Percentiles rank a stretch among this genome's conserved stretches.
phyloP scores from a whole-genome alignment of 768 basidiomycete species.

The Kwoniella dejecticola region DNA sequence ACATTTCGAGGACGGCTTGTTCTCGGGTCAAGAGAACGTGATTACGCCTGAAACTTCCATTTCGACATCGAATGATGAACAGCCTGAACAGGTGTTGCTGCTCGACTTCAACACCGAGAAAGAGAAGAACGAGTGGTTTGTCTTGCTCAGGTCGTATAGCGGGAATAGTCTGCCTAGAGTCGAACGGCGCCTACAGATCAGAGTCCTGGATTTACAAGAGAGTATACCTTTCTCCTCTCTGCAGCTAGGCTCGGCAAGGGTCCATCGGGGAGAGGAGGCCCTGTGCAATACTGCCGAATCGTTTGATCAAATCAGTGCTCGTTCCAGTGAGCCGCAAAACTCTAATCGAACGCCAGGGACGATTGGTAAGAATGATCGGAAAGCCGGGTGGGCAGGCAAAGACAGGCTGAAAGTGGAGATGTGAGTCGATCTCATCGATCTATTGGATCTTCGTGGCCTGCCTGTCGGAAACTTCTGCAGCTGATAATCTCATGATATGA shows the following conservation, averaged over 20 bases:
- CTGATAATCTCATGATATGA: too few relatives aligned
- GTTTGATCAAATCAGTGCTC: conserved; percentile 7
- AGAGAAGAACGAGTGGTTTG: conserved; percentile 19
- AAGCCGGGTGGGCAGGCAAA: conserved; percentile 11
- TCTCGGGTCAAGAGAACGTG: neutral
- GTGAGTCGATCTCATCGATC: too few relatives aligned
- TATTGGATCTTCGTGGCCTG: too few relatives aligned
- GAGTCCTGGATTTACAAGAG: conserved; percentile 27
- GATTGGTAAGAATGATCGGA: neutral
- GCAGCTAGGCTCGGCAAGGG: neutral
- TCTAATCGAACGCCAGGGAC: neutral
- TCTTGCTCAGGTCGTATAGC: conserved; percentile 15
- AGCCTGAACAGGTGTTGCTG: conserved; percentile 1
- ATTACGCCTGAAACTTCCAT: neutral
- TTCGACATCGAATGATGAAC: neutral
- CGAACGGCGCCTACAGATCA: conserved; percentile 24
- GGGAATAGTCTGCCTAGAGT: neutral
- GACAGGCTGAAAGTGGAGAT: conserved; percentile 19
- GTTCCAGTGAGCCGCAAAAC: neutral
- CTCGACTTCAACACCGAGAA: conserved; percentile 5
- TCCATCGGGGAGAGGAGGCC: neutral
- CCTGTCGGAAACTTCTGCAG: too few relatives aligned
- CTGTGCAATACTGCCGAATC: neutral
- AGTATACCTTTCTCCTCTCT: conserved; percentile 1
- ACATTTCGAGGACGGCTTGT: neutral